phyloP scores from a whole-genome alignment of 2,329 filamentous ascomycete species.

The Neofusicoccum sp. region DNA sequence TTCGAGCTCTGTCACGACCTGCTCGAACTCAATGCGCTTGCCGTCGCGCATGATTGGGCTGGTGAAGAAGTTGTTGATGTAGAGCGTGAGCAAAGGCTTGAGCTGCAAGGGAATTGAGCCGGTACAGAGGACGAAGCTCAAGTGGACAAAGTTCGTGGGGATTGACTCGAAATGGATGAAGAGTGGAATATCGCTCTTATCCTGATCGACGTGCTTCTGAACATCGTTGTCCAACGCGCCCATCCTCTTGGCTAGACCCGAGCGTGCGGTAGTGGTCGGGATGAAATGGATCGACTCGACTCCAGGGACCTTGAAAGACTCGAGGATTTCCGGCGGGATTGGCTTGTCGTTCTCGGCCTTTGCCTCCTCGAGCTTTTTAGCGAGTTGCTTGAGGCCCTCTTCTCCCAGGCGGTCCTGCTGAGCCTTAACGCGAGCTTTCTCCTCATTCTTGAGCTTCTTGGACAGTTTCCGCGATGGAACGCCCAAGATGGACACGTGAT shows the following conservation, averaged over 20 bases:
- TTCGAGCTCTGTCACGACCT: constrained; percentile 88
- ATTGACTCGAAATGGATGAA: constrained; percentile 98
- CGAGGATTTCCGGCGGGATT: constrained; percentile 79
- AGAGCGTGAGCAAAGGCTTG: constrained; percentile 80
- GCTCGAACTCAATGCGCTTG: constrained; percentile 78
- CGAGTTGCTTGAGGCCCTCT: constrained; percentile 75
- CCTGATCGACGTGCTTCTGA: constrained; percentile 72
- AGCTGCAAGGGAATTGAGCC: constrained; percentile 73
- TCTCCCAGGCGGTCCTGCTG: constrained; percentile 76
- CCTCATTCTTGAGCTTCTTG: constrained; percentile 75
- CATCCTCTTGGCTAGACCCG: constrained; percentile 71
- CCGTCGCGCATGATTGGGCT: constrained; percentile 78
- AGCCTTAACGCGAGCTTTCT: constrained; percentile 73
- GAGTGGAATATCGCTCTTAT: constrained; percentile 64
- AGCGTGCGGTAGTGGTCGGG: constrained; percentile 77
- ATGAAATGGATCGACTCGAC: constrained; percentile 96
- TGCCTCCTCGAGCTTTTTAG: constrained; percentile 73
- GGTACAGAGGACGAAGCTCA: constrained; percentile 78
- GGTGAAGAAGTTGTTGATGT: constrained; percentile 91
- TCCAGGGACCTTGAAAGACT: constrained; percentile 76
- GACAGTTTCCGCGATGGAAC: constrained; percentile 79
- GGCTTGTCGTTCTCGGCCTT: constrained; percentile 85
- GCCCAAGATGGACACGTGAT: constrained; percentile 84
- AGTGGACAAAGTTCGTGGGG: constrained; percentile 85
- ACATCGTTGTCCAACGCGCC: constrained; percentile 66